A percentile compares a stretch with the other conserved stretches of the same genome.
Evolutionary conservation across 176 grass and related monocot genomes (phyloP).

Genomic region (Lolium multiflorum): DNA sequence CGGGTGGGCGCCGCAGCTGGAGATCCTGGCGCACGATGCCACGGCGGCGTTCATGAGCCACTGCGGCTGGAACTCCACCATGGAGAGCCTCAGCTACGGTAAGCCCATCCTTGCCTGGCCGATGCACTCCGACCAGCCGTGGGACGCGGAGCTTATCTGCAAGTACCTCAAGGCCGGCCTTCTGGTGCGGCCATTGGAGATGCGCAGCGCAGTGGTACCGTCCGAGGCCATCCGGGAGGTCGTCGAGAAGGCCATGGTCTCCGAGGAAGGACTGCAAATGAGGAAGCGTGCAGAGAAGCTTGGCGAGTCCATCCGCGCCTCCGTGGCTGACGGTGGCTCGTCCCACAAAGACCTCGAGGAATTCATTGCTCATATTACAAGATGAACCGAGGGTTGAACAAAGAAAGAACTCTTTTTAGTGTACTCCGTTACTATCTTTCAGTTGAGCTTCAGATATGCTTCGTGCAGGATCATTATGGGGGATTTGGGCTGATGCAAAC

Average conservation of each 20-base stretch:
- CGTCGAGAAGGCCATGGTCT: constrained; percentile 44
- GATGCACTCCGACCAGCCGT: constrained; percentile 52
- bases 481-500: neutral
- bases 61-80: constrained; percentile 84
- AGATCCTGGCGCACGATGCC: constrained; percentile 59
- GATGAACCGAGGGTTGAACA: neutral
- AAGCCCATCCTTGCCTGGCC: constrained; percentile 64
- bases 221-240: constrained; percentile 30
- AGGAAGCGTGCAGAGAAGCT: constrained; percentile 46
- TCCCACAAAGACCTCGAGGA: neutral
- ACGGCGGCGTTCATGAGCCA: constrained; percentile 82
- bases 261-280: constrained; percentile 21
- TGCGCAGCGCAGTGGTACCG: constrained; percentile 1
- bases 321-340: constrained; percentile 18
- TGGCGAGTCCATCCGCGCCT: constrained; percentile 43
- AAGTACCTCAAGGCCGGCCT: constrained; percentile 14
- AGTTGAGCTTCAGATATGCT: neutral
- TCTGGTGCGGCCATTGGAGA: constrained; percentile 27
- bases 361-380: constrained; percentile 18
- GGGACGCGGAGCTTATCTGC: constrained; percentile 56
- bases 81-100: constrained; percentile 35
- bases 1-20: constrained; percentile 79
- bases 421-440: neutral
- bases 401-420: too few species aligned
- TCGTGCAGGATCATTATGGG: neutral